phyloP scores from a whole-genome alignment of 805 yeast genomes.

The Candida pseudofarinosa region DNA sequence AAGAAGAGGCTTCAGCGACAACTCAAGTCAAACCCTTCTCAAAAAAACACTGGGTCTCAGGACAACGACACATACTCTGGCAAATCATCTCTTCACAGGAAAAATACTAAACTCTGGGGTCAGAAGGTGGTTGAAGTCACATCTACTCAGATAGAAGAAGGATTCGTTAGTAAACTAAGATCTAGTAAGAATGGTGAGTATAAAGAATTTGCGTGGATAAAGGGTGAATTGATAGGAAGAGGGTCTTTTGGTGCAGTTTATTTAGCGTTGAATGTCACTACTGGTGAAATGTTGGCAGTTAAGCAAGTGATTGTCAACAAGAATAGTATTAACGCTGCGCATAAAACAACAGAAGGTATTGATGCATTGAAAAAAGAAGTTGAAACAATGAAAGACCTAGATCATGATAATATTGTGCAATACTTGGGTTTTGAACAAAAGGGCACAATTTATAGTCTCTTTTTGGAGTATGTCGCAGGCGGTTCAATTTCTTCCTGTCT shows the following conservation, averaged over 20 bases:
- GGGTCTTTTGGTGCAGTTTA: constrained; percentile 96
- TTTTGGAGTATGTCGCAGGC: constrained; percentile 95
- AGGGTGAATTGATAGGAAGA: constrained; percentile 93
- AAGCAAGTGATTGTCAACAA: constrained; percentile 79
- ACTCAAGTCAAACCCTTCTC: constrained; percentile 4
- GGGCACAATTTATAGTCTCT: constrained; percentile 73
- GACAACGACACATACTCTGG: background rate
- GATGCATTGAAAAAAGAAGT: constrained; percentile 89
- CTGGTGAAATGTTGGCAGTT: constrained; percentile 98
- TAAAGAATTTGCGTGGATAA: constrained; percentile 94
- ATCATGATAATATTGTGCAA: constrained; percentile 92
- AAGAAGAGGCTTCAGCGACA: constrained; percentile 29
- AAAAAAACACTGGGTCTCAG: background rate
- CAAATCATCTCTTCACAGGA: constrained; percentile 48
- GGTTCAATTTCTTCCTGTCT: constrained; percentile 91
- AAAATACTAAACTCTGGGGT: constrained; percentile 97
- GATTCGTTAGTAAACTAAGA: constrained; percentile 62
- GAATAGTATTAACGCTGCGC: constrained; percentile 14
- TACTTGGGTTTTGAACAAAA: constrained; percentile 88
- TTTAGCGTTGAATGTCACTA: constrained; percentile 87
- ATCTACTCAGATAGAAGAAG: constrained; percentile 58
- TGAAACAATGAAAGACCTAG: constrained; percentile 87
- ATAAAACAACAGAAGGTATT: constrained; percentile 55
- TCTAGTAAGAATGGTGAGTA: constrained; percentile 59
- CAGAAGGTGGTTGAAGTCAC: constrained; percentile 88